These are phyloP conservation scores for Hordeum marinum DNA, from an alignment of 176 grass and related monocot genomes.

Conservation along the genomic window DNA sequence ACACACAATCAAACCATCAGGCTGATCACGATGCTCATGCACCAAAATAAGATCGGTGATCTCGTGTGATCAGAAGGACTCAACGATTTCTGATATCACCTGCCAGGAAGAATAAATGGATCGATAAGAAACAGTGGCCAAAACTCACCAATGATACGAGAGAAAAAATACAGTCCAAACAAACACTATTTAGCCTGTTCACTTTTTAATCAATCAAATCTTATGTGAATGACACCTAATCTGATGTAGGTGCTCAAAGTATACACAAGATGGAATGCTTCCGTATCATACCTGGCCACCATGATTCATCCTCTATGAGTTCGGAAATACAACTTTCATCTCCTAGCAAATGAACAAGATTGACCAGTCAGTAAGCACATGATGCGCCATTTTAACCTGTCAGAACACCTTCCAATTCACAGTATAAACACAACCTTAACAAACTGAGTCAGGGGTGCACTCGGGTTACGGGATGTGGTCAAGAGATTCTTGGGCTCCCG, in stretches of 20 bases:
- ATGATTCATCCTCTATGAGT: conserved; percentile 44
- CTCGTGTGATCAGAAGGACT: conserved; percentile 72
- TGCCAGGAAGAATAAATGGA: conserved; percentile 16
- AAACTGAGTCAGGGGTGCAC: conserved; percentile 58
- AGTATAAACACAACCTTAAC: conserved; percentile 44
- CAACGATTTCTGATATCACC: conserved; percentile 85
- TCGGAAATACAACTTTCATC: conserved; percentile 49
- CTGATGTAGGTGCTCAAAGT: not conserved
- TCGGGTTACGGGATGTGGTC: conserved; percentile 80
- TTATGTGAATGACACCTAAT: not conserved
- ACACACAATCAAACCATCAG: conserved; percentile 88
- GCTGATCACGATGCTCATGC: conserved; percentile 46
- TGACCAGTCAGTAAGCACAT: not conserved
- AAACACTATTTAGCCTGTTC: not conserved
- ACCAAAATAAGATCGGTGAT: conserved; percentile 90
- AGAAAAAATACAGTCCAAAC: not conserved
- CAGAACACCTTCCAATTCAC: not conserved
- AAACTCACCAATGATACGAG: not conserved
- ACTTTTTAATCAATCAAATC: not conserved
- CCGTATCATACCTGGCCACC: conserved; percentile 61
- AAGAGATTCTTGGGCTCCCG: conserved; percentile 78
- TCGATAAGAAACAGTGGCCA: not conserved
- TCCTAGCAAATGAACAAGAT: conserved; percentile 42
- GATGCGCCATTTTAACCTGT: not conserved
- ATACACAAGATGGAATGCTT: not conserved